Percentiles rank a stretch among this genome's conserved stretches.
These are phyloP conservation scores for Magnaporthales sp. DNA, from an alignment of 2,329 filamentous ascomycete species.

Conservation along the genomic window DNA sequence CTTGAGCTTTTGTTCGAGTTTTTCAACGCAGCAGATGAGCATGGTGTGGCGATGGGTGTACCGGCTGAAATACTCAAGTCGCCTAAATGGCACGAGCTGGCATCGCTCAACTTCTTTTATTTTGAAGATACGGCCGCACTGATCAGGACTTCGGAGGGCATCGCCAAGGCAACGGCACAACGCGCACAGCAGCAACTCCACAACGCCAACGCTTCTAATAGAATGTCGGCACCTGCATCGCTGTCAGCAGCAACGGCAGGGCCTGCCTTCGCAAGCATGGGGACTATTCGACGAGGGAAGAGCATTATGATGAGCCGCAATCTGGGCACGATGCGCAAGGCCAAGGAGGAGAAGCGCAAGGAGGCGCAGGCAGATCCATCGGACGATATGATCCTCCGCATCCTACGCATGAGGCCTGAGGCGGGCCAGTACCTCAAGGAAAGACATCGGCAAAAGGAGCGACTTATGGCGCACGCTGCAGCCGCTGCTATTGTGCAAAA, in stretches of 20 bases:
- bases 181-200: slow-evolving; percentile 62
- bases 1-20: slow-evolving; percentile 84
- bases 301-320: slow-evolving; percentile 93
- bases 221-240: slow-evolving; percentile 57
- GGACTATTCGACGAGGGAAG: slow-evolving; percentile 57
- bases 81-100: slow-evolving; percentile 95
- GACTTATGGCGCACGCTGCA: slow-evolving; percentile 79
- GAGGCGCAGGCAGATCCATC: slow-evolving; percentile 94
- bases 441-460: slow-evolving; percentile 85
- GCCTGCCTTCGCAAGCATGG: slow-evolving; percentile 54
- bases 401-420: slow-evolving; percentile 89
- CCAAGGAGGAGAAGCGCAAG: slow-evolving; percentile 90
- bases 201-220: slow-evolving; percentile 41
- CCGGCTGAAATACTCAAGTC: slow-evolving; percentile 88
- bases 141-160: slow-evolving; percentile 90
- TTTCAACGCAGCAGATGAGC: slow-evolving; percentile 86
- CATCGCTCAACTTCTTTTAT: slow-evolving; percentile 97
- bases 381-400: slow-evolving; percentile 96
- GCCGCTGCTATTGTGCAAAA: slow-evolving; percentile 93
- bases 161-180: slow-evolving; percentile 79
- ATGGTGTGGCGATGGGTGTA: slow-evolving; percentile 76
- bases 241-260: slow-evolving; percentile 37
- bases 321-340: slow-evolving; percentile 89
- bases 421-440: slow-evolving; percentile 82
- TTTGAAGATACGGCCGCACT: slow-evolving; percentile 86